Evolutionary conservation across 1,139 yeast species (phyloP), one percentile per base, ranked within the genome.

Genomic region (Candida mesenterica): DNA sequence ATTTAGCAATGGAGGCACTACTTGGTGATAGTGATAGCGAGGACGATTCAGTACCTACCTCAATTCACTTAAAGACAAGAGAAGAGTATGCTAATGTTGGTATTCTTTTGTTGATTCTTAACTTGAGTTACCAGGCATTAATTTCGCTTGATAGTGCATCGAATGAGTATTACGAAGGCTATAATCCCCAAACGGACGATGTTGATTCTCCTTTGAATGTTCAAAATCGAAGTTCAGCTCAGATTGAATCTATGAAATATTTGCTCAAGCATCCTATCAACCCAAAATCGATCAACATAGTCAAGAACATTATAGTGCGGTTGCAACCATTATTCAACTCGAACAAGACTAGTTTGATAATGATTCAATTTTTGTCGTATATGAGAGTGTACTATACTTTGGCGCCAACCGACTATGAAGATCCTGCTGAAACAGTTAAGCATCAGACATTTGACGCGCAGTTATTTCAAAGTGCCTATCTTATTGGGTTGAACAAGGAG

Each of bases 31-130:
- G 40, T 24, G 43, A 45, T 13, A 9, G 15, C 5, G 47, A 45
- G 31, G 52, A 44, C 4, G 63, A 59, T 38, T 52, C 44, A 2
- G 45, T 45, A 28, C 42, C 59, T 15, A 32, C 42, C 16, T 30
- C 43, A 12, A 32, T 60, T 17, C 46, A 56, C 35, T 48, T 65
- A 14, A 65, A 55, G 28, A 56, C 51, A 27, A 50, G 63, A 32
- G 40, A 62, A 26, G 72, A 66, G 41, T 55, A 62, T 33, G 69
- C 70, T 1, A 36, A 48, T 16, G 37, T 65, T 28, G 72, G 72
- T 1, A 47, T 54, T 3, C 47, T 65, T 25, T 44, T 65, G 15
- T 48, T 61, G 16, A 40, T 65, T 4, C 36, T 65, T 29, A 48
- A 71, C 34, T 37, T 65, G 12, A 36, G 65, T 5, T 65, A 64